A percentile compares a stretch with the other conserved stretches of the same genome.
phyloP scores from a whole-genome alignment of 208 protist genomes.

The Crithidia brevicula region DNA sequence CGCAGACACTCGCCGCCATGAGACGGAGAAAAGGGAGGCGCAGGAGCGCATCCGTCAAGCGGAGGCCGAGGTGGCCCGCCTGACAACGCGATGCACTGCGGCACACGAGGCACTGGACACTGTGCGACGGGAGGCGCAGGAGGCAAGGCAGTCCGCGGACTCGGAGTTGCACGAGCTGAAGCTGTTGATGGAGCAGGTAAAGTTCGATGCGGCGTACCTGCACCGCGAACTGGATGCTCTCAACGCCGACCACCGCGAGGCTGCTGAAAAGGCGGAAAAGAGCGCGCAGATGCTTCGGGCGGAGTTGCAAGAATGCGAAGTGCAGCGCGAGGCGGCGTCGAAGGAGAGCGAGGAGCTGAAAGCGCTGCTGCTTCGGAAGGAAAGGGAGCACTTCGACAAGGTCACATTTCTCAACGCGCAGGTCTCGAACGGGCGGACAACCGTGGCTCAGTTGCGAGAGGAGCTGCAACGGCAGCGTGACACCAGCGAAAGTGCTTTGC shows the following conservation, averaged over 20 bases:
- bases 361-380: conserved; percentile 58
- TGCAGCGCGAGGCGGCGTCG: conserved; percentile 68
- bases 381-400: conserved; percentile 85
- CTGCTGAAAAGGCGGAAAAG: conserved; percentile 41
- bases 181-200: conserved; percentile 82
- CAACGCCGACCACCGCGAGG: conserved; percentile 38
- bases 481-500: conserved; percentile 42
- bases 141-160: conserved; percentile 37
- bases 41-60: conserved; percentile 28
- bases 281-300: conserved; percentile 29
- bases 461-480: conserved; percentile 60
- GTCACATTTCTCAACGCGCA: conserved; percentile 90
- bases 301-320: conserved; percentile 39
- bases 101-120: conserved; percentile 57
- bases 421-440: conserved; percentile 77
- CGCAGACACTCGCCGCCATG: conserved; percentile 67
- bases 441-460: conserved; percentile 68
- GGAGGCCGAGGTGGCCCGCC: conserved; percentile 42
- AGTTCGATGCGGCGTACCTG: conserved; percentile 84
- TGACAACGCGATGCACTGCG: conserved; percentile 44
- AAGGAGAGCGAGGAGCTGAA: conserved; percentile 75
- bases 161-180: conserved; percentile 72
- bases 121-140: conserved; percentile 39
- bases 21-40: conserved; percentile 63
- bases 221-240: conserved; percentile 63